Conservation (phyloP, 2,329 filamentous ascomycete genomes). For the Aquanectria penicillioides region DNA sequence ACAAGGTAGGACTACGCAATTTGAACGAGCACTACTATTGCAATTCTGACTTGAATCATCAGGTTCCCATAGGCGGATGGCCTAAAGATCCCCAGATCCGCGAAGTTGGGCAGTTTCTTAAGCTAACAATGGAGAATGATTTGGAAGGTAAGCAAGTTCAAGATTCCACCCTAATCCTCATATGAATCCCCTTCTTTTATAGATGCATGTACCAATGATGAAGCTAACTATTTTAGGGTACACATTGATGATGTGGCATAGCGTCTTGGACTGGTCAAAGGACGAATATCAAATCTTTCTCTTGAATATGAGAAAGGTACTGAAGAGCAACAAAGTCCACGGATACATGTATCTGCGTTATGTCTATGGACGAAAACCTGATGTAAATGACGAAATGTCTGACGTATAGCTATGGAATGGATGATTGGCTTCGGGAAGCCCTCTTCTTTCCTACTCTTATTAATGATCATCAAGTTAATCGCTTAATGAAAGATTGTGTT, state of each 20-base stretch:
- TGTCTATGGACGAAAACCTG: slow-evolving; percentile 5
- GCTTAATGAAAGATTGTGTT: no score
- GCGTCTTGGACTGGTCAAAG: slow-evolving; percentile 8
- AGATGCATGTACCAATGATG: no score
- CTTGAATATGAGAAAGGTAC: slow-evolving; percentile 10
- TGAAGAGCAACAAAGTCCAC: slow-evolving; percentile 15
- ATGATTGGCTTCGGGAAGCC: no score
- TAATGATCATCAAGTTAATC: no score
- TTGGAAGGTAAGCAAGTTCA: slow-evolving; percentile 23
- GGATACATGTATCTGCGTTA: slow-evolving; percentile 21
- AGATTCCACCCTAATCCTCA: neutral
- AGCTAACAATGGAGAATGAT: slow-evolving; percentile 18
- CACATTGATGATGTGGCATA: slow-evolving; percentile 19
- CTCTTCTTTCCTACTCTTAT: no score
- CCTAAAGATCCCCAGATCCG: slow-evolving; percentile 15
- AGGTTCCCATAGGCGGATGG: slow-evolving; percentile 18
- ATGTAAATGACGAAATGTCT: no score
- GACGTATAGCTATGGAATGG: no score
- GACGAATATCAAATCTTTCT: slow-evolving; percentile 22
- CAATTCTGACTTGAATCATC: neutral
- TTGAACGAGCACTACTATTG: neutral
- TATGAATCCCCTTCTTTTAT: no score
- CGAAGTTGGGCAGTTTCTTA: slow-evolving; percentile 13
- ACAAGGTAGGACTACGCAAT: slow-evolving; percentile 1
- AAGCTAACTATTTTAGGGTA: slow-evolving; percentile 13